Percentiles rank a stretch among this genome's conserved stretches.
phyloP scores from a whole-genome alignment of 441 rosid genomes.

The Adansonia madagascariensis region DNA sequence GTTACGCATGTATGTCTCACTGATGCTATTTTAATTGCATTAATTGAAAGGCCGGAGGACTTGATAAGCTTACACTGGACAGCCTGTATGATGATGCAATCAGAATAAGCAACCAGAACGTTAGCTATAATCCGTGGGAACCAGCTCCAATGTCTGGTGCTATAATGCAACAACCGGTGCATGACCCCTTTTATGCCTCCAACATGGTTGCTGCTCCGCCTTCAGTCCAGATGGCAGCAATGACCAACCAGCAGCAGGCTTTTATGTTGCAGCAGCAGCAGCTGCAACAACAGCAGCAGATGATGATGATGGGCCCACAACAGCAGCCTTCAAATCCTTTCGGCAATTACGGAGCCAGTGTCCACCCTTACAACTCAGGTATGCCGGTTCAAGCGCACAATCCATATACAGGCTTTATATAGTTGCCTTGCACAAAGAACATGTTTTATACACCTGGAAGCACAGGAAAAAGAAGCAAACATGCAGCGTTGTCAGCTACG shows the following conservation, averaged over 20 bases:
- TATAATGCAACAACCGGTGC: constrained; percentile 56
- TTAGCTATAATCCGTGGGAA: constrained; percentile 92
- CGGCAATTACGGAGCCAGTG: constrained; percentile 54
- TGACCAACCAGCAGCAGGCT: constrained; percentile 83
- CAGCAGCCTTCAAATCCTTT: constrained; percentile 70
- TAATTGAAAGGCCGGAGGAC: constrained; percentile 77
- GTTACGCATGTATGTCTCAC: constrained; percentile 10
- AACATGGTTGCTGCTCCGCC: constrained; percentile 63
- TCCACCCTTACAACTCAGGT: constrained; percentile 62
- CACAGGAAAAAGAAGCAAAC: background rate
- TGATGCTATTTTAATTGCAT: constrained; percentile 19
- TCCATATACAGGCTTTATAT: constrained; percentile 68
- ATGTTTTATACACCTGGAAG: constrained; percentile 26
- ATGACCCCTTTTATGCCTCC: constrained; percentile 76
- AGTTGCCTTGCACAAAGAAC: constrained; percentile 29
- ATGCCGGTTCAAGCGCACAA: constrained; percentile 75
- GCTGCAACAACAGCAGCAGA: constrained; percentile 48
- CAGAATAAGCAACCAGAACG: constrained; percentile 73
- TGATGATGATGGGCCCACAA: constrained; percentile 46
- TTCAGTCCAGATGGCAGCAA: constrained; percentile 76
- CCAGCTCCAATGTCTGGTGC: constrained; percentile 48
- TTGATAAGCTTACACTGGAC: constrained; percentile 90
- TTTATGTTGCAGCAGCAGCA: constrained; percentile 54
- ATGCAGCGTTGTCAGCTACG: constrained; percentile 4
- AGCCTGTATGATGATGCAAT: constrained; percentile 97